Conservation (phyloP, 345 rosid genomes). For the Firmiana major region DNA sequence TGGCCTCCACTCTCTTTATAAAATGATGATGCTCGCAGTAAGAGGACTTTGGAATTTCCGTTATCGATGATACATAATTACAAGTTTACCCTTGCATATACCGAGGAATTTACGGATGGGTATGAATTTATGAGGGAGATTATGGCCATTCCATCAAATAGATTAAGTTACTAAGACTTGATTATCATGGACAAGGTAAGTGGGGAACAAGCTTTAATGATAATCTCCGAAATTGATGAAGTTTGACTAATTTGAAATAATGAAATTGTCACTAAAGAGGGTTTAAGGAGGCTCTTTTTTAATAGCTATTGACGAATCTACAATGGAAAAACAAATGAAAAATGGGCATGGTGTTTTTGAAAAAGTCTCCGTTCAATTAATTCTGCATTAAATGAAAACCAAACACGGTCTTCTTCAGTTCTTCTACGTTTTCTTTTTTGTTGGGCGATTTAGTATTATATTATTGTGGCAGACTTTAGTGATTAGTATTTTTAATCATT, state of each 20-base stretch:
- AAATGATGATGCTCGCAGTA: constrained; percentile 5
- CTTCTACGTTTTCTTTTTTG: not conserved
- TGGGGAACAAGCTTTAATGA: constrained; percentile 45
- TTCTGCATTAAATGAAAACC: constrained; percentile 19
- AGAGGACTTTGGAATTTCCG: constrained; percentile 18
- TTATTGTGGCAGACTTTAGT: too few relatives aligned
- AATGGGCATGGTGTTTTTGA: not conserved
- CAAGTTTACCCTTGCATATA: not conserved
- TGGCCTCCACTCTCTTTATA: constrained; percentile 24
- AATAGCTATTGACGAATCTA: not conserved
- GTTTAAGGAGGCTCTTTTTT: not conserved
- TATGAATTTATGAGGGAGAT: not conserved
- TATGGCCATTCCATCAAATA: not conserved
- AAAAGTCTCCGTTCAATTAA: not conserved
- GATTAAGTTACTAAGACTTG: not conserved
- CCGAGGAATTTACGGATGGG: accelerated
- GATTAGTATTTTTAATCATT: too few relatives aligned
- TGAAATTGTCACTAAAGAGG: not conserved
- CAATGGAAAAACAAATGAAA: not conserved
- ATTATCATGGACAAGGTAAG: constrained; percentile 36
- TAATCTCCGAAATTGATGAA: constrained; percentile 46
- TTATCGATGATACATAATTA: not conserved
- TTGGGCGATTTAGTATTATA: too few relatives aligned
- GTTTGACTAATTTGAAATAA: constrained; percentile 36
- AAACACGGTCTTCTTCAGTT: not conserved